Evolutionary conservation across 805 yeast genomes (phyloP).

Genomic region (Ogataea pignaliae): DNA sequence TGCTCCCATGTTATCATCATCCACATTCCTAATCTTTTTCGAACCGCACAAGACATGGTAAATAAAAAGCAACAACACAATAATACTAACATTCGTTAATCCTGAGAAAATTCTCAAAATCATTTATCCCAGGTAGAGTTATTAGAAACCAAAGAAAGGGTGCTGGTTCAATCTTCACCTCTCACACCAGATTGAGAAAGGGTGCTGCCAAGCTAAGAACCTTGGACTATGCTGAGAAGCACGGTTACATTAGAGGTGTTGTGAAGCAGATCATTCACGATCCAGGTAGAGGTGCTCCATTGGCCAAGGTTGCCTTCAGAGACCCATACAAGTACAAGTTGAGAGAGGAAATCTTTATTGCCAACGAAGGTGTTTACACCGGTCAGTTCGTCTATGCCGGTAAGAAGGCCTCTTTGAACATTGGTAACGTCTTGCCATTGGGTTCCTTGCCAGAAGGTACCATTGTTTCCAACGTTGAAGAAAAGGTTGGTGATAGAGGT

Average conservation of each 20-base stretch:
- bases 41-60: no score
- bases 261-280: constrained; percentile 98
- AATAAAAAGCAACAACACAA: no score
- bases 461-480: constrained; percentile 96
- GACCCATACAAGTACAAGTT: constrained; percentile 98
- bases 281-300: constrained; percentile 99
- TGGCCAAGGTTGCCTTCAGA: constrained; percentile 98
- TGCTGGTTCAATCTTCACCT: constrained; percentile 99
- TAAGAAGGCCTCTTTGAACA: constrained; percentile 94
- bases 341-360: constrained; percentile 98
- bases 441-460: constrained; percentile 99
- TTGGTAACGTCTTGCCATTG: constrained; percentile 96
- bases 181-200: constrained; percentile 99
- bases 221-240: constrained; percentile 98
- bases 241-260: constrained; percentile 99
- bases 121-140: constrained; percentile 75
- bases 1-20: no score
- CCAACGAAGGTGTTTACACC: constrained; percentile 99
- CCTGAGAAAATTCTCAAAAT: neutral
- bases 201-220: constrained; percentile 99
- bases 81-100: no score
- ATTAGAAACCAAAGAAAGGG: constrained; percentile 99
- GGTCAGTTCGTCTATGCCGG: constrained; percentile 99
- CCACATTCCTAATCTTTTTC: no score
- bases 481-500: constrained; percentile 99